phyloP scores from a whole-genome alignment of 768 basidiomycete species.

The Trametes sanguinea region DNA sequence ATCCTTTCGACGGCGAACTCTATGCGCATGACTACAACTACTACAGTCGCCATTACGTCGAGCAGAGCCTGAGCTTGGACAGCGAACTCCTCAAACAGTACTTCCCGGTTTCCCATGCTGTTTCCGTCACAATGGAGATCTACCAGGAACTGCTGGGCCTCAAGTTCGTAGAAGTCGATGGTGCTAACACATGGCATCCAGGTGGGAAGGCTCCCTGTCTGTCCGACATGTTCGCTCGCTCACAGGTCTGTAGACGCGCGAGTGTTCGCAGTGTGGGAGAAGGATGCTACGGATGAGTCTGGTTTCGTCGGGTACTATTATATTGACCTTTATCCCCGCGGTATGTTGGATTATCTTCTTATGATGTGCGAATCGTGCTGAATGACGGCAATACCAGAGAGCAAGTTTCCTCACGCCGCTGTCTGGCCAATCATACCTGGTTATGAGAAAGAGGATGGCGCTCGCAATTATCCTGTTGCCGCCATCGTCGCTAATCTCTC shows the following conservation, averaged over 20 bases:
- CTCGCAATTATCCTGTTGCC: slow-evolving; percentile 68
- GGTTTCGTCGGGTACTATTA: slow-evolving; percentile 87
- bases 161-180: slow-evolving; percentile 55
- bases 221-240: neutral
- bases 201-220: no score
- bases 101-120: slow-evolving; percentile 82
- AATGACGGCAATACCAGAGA: slow-evolving; percentile 40
- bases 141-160: slow-evolving; percentile 86
- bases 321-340: slow-evolving; percentile 83
- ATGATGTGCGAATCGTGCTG: neutral
- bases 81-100: slow-evolving; percentile 83
- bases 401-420: slow-evolving; percentile 84
- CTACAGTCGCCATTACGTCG: slow-evolving; percentile 65
- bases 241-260: slow-evolving; percentile 59
- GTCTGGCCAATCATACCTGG: slow-evolving; percentile 79
- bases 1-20: slow-evolving; percentile 70
- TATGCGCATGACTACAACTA: slow-evolving; percentile 86
- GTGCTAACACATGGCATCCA: slow-evolving; percentile 17
- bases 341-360: slow-evolving; percentile 39
- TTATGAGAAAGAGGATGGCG: slow-evolving; percentile 54
- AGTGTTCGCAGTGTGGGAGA: slow-evolving; percentile 83
- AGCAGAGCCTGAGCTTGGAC: slow-evolving; percentile 67
- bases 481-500: slow-evolving; percentile 93
- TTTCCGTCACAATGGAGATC: slow-evolving; percentile 78
- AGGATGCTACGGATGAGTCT: slow-evolving; percentile 64